Evolutionary conservation across 2,329 filamentous ascomycete genomes (phyloP), one percentile per base, ranked within the genome.

Genomic region (Aureobasidium namibiae): DNA sequence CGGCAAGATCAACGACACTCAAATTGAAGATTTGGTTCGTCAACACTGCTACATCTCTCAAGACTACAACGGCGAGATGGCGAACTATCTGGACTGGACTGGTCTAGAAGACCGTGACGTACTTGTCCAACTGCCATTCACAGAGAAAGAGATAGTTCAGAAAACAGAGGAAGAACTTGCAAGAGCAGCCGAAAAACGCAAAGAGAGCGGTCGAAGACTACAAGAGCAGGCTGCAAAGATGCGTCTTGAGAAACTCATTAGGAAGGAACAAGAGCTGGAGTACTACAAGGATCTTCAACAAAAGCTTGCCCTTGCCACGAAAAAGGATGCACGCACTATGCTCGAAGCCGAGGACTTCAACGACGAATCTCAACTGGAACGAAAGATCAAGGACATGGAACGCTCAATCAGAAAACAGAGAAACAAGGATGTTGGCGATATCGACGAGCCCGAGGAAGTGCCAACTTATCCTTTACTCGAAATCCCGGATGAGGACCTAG

Each of bases 151-250:
- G 2, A 78, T 96, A 1, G 75, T 92, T 0, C 89, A 96, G 70
- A 99, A 99, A 76, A 94, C 88, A 1, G 90, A 95, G 69, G 94
- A 97, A 71, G 94, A 99, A 72, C 81, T 99, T 16, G 90, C 89
- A 2, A 82, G 85, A 41, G 90, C 95, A 63, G 91, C 92, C 11
- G 94, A 99, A 77, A 88, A 92, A 70, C 90, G 95, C 69, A 95
- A 95, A 72, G 94, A 99, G 74, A 94, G 90, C 65, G 94, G 94
- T 0, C 82, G 94, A 63, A 82, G 95, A 46, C 71, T 99, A 26
- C 94, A 99, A 72, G 91, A 96, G 67, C 94, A 99, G 73, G 94
- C 94, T 0, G 92, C 92, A 10, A 97, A 96, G 74, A 96, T 96
- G 90, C 87, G 94, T 8, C 77, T 99, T 0, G 94, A 99, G 64